phyloP scores from a whole-genome alignment of 225 moss, liverwort and hornwort species.

The Pleurozium schreberi region DNA sequence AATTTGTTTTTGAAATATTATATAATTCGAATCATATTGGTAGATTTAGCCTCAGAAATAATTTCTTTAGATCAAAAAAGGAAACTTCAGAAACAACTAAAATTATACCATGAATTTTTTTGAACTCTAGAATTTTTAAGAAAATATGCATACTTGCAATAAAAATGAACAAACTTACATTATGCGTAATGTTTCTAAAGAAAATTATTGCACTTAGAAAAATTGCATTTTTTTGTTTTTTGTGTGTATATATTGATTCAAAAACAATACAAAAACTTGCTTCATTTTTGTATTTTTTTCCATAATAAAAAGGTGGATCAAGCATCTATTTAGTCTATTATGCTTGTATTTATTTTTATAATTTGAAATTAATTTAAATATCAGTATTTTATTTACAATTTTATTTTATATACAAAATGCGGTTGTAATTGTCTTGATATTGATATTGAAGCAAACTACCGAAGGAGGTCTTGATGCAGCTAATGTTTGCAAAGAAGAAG shows the following conservation, averaged over 20 bases:
- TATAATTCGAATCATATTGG: neutral
- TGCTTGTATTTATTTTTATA: neutral
- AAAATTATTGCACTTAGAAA: no score
- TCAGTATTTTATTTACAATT: neutral
- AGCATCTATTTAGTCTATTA: no score
- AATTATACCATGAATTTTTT: neutral
- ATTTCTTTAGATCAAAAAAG: neutral
- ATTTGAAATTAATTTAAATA: neutral
- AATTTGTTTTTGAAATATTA: neutral
- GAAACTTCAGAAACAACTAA: no score
- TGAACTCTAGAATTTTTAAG: neutral
- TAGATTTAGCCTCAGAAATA: neutral
- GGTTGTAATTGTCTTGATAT: neutral
- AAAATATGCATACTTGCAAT: neutral
- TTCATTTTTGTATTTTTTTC: neutral
- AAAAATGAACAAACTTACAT: neutral
- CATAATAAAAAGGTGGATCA: no score
- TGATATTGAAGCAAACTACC: neutral
- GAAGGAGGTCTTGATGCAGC: neutral
- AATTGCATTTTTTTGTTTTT: neutral
- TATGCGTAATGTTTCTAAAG: no score
- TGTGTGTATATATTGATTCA: no score
- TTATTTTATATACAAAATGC: neutral
- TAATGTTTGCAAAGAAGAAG: slow-evolving; percentile 34
- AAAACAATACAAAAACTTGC: neutral